Conservation (phyloP, 352 stramenopile genomes). For the Phytophthora nicotianae region DNA sequence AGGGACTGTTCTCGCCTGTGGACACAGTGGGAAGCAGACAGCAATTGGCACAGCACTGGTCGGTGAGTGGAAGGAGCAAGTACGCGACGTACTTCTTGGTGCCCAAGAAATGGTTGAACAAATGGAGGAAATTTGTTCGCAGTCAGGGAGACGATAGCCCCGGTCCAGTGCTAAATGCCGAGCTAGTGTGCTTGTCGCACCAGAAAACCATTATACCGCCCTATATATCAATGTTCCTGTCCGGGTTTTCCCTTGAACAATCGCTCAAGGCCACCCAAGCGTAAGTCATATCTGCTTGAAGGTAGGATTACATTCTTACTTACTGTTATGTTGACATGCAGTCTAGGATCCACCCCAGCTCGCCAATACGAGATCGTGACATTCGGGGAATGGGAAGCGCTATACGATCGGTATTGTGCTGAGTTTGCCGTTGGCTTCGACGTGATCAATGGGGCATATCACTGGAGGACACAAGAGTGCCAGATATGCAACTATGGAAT, state of each 20-base stretch:
- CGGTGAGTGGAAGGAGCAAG: conserved; percentile 53
- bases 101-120: conserved; percentile 84
- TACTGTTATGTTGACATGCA: conserved; percentile 22
- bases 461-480: conserved; percentile 84
- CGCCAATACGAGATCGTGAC: conserved; percentile 90
- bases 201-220: conserved; percentile 78
- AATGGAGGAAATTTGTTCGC: conserved; percentile 79
- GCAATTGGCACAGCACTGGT: conserved; percentile 54
- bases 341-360: conserved; percentile 51
- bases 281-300: conserved; percentile 37
- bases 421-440: conserved; percentile 87
- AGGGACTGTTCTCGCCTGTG: conserved; percentile 73
- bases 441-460: conserved; percentile 76
- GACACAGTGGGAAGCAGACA: conserved; percentile 20
- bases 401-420: conserved; percentile 79
- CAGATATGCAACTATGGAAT: conserved; percentile 84
- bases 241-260: conserved; percentile 78
- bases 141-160: conserved; percentile 61
- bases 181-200: conserved; percentile 82
- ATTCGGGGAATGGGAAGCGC: conserved; percentile 75
- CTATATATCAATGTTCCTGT: conserved; percentile 89
- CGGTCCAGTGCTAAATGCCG: conserved; percentile 78
- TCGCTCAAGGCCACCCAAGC: conserved; percentile 76
- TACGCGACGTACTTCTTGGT: conserved; percentile 78
- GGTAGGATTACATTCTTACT: background rate